phyloP scores from a whole-genome alignment of 495 filamentous ascomycete genomes.

The Podospora bellae-mahoneyi region DNA sequence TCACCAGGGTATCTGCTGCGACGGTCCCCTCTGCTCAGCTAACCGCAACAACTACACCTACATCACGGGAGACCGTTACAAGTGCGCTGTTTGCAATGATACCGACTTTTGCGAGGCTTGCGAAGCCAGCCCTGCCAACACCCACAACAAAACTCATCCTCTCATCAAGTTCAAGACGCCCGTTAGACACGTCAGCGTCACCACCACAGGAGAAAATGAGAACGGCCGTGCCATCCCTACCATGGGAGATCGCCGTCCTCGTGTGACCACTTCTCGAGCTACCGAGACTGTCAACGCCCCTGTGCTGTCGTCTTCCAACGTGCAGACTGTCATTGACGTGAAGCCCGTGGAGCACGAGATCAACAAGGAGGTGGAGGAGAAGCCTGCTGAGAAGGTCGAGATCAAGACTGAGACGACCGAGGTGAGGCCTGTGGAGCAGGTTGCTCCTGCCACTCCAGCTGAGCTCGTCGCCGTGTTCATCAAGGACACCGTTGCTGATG shows the following conservation, averaged over 20 bases:
- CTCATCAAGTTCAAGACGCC: constrained; percentile 96
- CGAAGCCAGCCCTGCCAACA: constrained; percentile 79
- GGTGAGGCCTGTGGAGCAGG: constrained; percentile 10
- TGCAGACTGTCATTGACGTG: constrained; percentile 71
- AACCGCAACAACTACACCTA: constrained; percentile 54
- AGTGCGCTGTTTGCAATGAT: constrained; percentile 96
- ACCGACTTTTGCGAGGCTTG: constrained; percentile 94
- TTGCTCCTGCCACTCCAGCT: constrained; percentile 19
- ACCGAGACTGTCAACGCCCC: constrained; percentile 50
- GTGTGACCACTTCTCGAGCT: constrained; percentile 41
- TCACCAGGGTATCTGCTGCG: constrained; percentile 88
- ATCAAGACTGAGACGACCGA: constrained; percentile 29
- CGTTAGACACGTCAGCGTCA: constrained; percentile 84
- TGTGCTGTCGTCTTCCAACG: constrained; percentile 59
- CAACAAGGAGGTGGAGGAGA: constrained; percentile 28
- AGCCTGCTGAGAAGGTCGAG: constrained; percentile 25
- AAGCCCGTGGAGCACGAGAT: constrained; percentile 51
- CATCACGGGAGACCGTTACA: constrained; percentile 85
- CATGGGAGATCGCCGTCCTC: constrained; percentile 62
- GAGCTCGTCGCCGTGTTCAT: constrained; percentile 72
- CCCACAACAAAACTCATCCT: constrained; percentile 90
- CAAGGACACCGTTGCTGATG: constrained; percentile 74
- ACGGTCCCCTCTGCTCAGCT: constrained; percentile 81
- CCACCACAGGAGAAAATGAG: constrained; percentile 72
- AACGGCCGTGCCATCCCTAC: constrained; percentile 55